Evolutionary conservation across 306 rosid genomes (phyloP), one percentile per base, ranked within the genome.

Genomic region (Ormosia emarginata): DNA sequence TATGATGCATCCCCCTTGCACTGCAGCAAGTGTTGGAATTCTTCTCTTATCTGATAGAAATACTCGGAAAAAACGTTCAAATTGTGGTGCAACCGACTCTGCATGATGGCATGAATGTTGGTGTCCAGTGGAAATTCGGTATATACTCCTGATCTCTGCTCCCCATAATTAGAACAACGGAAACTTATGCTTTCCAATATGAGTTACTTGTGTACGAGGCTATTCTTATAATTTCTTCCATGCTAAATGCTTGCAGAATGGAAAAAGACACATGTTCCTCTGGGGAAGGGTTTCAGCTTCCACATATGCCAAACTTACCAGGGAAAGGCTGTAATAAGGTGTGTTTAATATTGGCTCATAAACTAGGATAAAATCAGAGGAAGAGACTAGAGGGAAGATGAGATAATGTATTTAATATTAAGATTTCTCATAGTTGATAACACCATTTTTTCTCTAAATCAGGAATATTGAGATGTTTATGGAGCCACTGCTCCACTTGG

Each of bases 121-220:
- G 94, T 8, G 61, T 94, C 15, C 78, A 80, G 12, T 94, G 97
- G 98, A 88, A 67, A 85, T 82, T 91, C 24, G 91, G 98, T 94
- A 92, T 41, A 18, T 44, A 12, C 0, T 24, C 46, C 12, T 65
- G 1, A 49, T 84, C 33, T 53, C 10, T 76, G 40, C 32, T 39
- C 59, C 65, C 37, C 50, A 67, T 59, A 32, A 44, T 77, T 15
- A 44, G 8, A 29, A 71, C 6, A 62, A 36, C 10, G 24, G 36
- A 83, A 30, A 30, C 24, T 8, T 53, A 14, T 17, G 44, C 37
- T 52, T 66, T 34, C 17, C 6, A 2, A 39, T 47, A 13, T 29
- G 56, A 53, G 24, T 70, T 67, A 78, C 24, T 63, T 58, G 41
- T 49, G 33, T 14, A 67, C 2, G 12, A 61, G 9, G 18, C 14